Evolutionary conservation across 441 rosid genomes (phyloP).

Genomic region (Syzygium malaccense): DNA sequence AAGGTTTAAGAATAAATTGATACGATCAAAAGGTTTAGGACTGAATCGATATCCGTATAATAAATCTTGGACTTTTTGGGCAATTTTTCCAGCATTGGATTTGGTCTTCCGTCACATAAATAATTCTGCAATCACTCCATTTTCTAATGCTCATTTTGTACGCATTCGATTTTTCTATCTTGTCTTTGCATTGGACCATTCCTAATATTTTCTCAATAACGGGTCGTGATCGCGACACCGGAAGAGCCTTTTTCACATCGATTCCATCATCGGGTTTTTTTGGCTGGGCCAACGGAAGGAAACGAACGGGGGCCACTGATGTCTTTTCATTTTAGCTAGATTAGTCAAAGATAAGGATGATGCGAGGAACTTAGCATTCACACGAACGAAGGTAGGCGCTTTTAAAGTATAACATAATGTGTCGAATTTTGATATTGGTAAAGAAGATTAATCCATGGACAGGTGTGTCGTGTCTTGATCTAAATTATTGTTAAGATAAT

Average conservation of each 20-base stretch:
- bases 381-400: neutral
- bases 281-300: neutral
- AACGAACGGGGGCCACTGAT: neutral
- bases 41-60: fast-evolving
- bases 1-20: too few relatives aligned
- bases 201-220: neutral
- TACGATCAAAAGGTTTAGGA: too few relatives aligned
- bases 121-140: neutral
- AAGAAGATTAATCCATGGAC: neutral
- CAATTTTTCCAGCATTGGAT: neutral
- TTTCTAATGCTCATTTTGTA: neutral
- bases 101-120: neutral
- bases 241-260: neutral
- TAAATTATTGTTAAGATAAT: neutral
- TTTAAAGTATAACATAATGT: neutral
- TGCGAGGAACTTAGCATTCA: neutral
- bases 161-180: neutral
- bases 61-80: too few relatives aligned
- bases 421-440: neutral
- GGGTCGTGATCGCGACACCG: neutral
- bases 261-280: neutral
- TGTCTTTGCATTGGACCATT: neutral
- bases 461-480: neutral
- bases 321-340: neutral
- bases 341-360: neutral